Conservation (phyloP, 2,329 filamentous ascomycete species). For the Aotearoamyces nothofagi region DNA sequence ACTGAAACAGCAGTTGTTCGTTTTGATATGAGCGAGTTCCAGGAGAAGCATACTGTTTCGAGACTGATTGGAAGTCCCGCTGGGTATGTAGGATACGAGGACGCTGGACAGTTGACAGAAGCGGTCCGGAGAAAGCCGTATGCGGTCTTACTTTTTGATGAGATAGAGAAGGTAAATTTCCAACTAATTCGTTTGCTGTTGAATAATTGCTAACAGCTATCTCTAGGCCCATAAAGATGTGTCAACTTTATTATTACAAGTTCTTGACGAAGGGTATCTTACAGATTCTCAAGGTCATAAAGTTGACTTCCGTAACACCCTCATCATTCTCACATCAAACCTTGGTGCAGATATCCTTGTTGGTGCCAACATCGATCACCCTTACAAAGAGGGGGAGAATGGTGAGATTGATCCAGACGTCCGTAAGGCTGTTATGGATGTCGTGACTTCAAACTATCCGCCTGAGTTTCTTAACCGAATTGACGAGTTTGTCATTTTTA, state of each 20-base stretch:
- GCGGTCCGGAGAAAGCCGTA: conserved; percentile 91
- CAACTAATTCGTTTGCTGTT: no score
- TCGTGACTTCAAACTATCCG: conserved; percentile 60
- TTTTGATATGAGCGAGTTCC: conserved; percentile 97
- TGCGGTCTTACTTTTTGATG: conserved; percentile 86
- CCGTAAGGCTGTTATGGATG: conserved; percentile 73
- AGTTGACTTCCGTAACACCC: conserved; percentile 90
- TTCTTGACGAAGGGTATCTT: conserved; percentile 89
- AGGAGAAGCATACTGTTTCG: conserved; percentile 92
- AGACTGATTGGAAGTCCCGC: conserved; percentile 85
- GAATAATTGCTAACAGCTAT: no score
- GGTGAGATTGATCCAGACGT: conserved; percentile 60
- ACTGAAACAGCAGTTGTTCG: conserved; percentile 81
- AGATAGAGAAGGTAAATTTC: conserved; percentile 98
- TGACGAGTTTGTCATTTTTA: conserved; percentile 95
- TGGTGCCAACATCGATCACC: conserved; percentile 49
- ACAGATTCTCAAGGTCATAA: conserved; percentile 94
- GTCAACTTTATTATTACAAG: conserved; percentile 78
- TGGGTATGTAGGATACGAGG: conserved; percentile 92
- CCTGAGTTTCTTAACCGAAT: conserved; percentile 95
- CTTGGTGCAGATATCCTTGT: conserved; percentile 86
- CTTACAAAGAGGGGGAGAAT: conserved; percentile 43
- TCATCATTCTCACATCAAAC: conserved; percentile 93
- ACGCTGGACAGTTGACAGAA: conserved; percentile 90
- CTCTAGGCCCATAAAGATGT: conserved; percentile 95